Conservation (phyloP, 805 yeast genomes). For the Maudiozyma turicensis region DNA sequence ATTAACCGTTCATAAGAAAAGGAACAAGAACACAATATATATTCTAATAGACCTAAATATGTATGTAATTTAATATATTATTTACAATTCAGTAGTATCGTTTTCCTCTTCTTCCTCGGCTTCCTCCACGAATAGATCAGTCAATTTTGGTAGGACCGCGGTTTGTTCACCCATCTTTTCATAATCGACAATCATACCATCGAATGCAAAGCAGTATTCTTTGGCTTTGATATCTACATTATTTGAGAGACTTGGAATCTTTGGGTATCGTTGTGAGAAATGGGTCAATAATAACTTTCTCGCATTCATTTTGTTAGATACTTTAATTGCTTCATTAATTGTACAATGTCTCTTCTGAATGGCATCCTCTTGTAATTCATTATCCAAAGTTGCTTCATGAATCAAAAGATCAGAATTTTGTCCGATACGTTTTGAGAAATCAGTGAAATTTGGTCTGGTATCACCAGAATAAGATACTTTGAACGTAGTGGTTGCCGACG, state of each 20-base stretch:
- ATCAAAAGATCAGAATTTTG: conserved; percentile 58
- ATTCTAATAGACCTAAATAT: neutral
- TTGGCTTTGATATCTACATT: conserved; percentile 20
- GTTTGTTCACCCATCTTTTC: conserved; percentile 35
- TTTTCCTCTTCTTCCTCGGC: conserved; percentile 8
- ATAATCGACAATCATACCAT: conserved; percentile 47
- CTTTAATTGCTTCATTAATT: conserved; percentile 70
- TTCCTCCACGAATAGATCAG: conserved; percentile 26
- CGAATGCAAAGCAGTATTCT: conserved; percentile 49
- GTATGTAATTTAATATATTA: no score
- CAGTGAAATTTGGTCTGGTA: conserved; percentile 64
- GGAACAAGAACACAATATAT: neutral
- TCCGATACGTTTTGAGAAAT: conserved; percentile 58
- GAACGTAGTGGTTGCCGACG: conserved; percentile 33
- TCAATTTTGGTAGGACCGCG: conserved; percentile 20
- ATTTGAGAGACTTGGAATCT: conserved; percentile 35
- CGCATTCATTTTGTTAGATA: conserved; percentile 64
- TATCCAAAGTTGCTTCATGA: conserved; percentile 91
- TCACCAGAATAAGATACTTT: conserved; percentile 89
- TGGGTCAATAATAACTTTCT: conserved; percentile 71
- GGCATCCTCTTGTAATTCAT: conserved; percentile 70
- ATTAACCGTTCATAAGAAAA: conserved; percentile 10
- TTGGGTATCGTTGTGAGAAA: conserved; percentile 82
- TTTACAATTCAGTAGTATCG: neutral
- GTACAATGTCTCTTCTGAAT: conserved; percentile 77